These are phyloP conservation scores for Gymnopilus junonius DNA, from an alignment of 768 basidiomycete species.

Conservation along the genomic window DNA sequence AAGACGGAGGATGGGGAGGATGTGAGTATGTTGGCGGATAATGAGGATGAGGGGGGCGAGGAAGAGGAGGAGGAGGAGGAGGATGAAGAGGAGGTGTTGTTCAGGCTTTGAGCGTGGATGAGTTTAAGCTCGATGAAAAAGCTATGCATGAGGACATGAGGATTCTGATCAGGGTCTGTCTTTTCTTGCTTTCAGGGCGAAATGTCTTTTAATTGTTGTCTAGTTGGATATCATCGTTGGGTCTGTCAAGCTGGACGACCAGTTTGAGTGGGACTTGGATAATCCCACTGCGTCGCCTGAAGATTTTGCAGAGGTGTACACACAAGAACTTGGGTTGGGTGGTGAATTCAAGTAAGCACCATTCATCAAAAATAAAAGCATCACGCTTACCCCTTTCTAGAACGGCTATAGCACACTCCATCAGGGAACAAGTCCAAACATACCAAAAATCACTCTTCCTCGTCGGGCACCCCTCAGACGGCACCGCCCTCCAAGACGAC, in stretches of 20 bases:
- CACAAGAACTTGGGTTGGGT: slow-evolving; percentile 83
- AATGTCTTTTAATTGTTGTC: slow-evolving; percentile 5
- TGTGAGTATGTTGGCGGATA: slow-evolving; percentile 25
- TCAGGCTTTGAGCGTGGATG: slow-evolving; percentile 55
- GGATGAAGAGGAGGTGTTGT: slow-evolving; percentile 35
- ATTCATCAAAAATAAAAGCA: background rate
- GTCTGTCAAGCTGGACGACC: slow-evolving; percentile 90
- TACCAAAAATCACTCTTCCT: slow-evolving; percentile 93
- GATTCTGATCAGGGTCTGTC: slow-evolving; percentile 85
- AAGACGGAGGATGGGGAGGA: slow-evolving; percentile 27
- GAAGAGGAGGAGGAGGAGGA: slow-evolving; percentile 31
- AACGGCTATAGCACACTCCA: slow-evolving; percentile 93
- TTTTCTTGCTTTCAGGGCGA: slow-evolving; percentile 4
- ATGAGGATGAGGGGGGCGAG: slow-evolving; percentile 17
- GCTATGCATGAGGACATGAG: slow-evolving; percentile 84
- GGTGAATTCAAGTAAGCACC: slow-evolving; percentile 88
- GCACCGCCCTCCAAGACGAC: slow-evolving; percentile 80
- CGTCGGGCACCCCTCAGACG: slow-evolving; percentile 85
- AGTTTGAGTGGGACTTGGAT: slow-evolving; percentile 97
- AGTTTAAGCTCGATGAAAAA: slow-evolving; percentile 68
- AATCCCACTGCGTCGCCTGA: slow-evolving; percentile 84
- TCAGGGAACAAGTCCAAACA: slow-evolving; percentile 92
- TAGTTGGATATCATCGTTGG: slow-evolving; percentile 97
- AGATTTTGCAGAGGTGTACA: slow-evolving; percentile 88
- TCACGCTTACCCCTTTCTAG: slow-evolving; percentile 41